Conservation (phyloP, 2,329 filamentous ascomycete genomes). For the Aspergillus ochraceoroseus region DNA sequence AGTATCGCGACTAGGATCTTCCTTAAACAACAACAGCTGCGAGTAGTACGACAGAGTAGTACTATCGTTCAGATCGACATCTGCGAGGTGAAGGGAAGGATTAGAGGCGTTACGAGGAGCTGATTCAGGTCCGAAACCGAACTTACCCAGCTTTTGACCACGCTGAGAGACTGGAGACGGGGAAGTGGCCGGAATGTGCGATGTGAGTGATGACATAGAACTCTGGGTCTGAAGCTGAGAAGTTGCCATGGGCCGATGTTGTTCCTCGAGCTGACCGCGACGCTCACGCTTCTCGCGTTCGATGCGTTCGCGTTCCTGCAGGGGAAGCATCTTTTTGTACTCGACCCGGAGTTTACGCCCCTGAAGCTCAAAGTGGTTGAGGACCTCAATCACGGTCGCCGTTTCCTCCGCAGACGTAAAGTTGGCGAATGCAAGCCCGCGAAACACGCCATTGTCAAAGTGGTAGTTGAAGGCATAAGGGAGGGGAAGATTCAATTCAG, state of each 20-base stretch:
- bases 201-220: conserved; percentile 74
- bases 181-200: conserved; percentile 59
- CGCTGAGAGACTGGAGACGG: conserved; percentile 63
- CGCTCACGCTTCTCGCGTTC: conserved; percentile 96
- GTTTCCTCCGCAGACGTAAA: conserved; percentile 96
- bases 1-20: conserved; percentile 69
- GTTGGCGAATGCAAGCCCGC: conserved; percentile 94
- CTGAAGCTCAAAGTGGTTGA: conserved; percentile 95
- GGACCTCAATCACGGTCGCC: conserved; percentile 79
- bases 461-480: conserved; percentile 99
- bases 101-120: no score
- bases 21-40: conserved; percentile 82
- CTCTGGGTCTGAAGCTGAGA: conserved; percentile 73
- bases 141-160: conserved; percentile 37
- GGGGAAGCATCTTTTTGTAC: conserved; percentile 98
- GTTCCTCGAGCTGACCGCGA: conserved; percentile 91
- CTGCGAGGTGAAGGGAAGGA: conserved; percentile 36
- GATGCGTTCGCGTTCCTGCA: conserved; percentile 89
- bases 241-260: conserved; percentile 69
- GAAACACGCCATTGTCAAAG: conserved; percentile 96
- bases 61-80: conserved; percentile 88
- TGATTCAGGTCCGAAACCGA: neutral
- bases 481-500: conserved; percentile 84
- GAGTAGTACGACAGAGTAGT: conserved; percentile 83
- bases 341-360: conserved; percentile 92